Base-by-base conservation (phyloP, 257 asterid genomes). In the Cruciata laevipes region DNA sequence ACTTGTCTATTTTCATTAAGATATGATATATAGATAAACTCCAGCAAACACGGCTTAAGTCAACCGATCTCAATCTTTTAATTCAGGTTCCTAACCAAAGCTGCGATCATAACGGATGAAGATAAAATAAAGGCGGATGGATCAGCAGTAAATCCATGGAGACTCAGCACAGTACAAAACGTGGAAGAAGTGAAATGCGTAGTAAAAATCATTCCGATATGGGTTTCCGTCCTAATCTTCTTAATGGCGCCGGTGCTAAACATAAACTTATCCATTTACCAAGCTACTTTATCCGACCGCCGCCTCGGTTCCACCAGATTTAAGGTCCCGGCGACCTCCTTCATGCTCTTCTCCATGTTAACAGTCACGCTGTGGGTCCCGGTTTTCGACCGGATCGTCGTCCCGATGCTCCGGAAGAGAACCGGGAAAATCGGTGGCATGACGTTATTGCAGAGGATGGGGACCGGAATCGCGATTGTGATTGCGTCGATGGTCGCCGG, bases 181-280 rank as follows among this genome's bases (percentile, higher is more conserved):
- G 74, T 80, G 4, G 81, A 79, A 61, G 83, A 79, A 63, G 79
- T 74, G 24, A 80, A 80, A 73, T 67, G 81, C 32, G 35, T 76
- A 10, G 0, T 79, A 2, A 73, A 77, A 42, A 53, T 75, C 7
- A 27, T 76, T 9, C 84, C 84, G 4, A 31, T 80, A 10, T 80
- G 84, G 84, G 40, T 68, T 13, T 59, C 75, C 6, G 60, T 53
- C 13, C 25, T 77, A 0, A 40, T 72, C 5, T 77, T 64, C 67
- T 55, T 33, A 21, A 17, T 77, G 10, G 14, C 68, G 1, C 21
- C 69, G 6, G 53, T 38, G n/a, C 72, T 64, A 65, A 24, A 20
- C 21, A 73, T 55, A 3, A 63, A 60, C 8, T 76, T 63, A 33
- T 65, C 21, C 0, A 66, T 73, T 27, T 69, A 73, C 7, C 81